Base-by-base conservation (phyloP, 2,329 filamentous ascomycete species). In the Neofusicoccum ribis region DNA sequence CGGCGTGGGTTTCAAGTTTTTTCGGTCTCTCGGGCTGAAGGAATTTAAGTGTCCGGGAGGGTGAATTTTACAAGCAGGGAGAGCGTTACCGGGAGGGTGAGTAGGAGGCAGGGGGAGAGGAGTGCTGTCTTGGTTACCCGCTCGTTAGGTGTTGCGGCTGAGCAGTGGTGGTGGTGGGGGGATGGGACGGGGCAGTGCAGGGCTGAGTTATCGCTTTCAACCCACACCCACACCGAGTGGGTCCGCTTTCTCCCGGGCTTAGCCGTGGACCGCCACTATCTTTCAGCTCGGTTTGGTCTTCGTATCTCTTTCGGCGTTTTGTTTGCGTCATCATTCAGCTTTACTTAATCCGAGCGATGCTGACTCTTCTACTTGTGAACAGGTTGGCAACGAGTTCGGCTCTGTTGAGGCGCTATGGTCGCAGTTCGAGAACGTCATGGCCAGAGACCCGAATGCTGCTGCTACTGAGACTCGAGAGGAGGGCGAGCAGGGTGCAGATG, bases 391-490 rank as follows among this genome's bases (percentile, higher is more conserved):
- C 78, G 95, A 99, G 74, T 97, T 99, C 79, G 89, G 91, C n/a
- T 93, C 92, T 3, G 95, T 99, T 49, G 95, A 99, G 78, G 93
- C 92, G 36, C 85, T 99, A 15, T 99, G 95, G 95, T 96, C 91
- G 44, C 92, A 96, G 73, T 98, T 99, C 74, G 95, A 99, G 80
- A 91, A 89, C 70, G 93, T 98, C 71, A 98, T 97, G 93, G 91
- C 87, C 8, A 91, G 51, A 14, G 51, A 51, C 15, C 20, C 59
- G 14, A 51, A 41, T 9, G 77, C 67, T 11, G 65, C 49, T 34
- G 54, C 51, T 37, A 47, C 60, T 11, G 65, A 67, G 14, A 68
- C 64, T 66, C 60, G 72, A 43, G 65, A 47, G 49, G 66, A 71
- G 27, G 71, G 71, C 44, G 70, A 68, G 12, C 67, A 71, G 52